Conservation (phyloP, 1,139 yeast genomes). For the Diutina siamensis region DNA sequence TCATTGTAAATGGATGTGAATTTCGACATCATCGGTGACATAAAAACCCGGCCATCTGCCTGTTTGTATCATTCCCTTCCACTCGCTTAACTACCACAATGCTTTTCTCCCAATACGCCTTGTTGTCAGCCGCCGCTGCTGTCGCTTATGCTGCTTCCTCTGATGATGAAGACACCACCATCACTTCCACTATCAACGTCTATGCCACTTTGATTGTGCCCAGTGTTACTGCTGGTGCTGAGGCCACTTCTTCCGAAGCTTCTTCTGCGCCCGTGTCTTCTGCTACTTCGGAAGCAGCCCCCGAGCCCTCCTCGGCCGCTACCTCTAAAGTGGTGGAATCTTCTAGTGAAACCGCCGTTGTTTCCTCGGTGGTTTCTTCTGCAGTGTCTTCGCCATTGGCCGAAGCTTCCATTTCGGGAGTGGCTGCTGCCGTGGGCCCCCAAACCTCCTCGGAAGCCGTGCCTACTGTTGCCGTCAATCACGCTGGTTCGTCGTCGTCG, state of each 20-base stretch:
- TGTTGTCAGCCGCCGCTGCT: not conserved
- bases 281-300: not conserved
- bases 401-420: not conserved
- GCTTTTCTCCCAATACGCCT: not conserved
- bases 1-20: not conserved
- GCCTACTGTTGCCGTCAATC: not conserved
- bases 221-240: not conserved
- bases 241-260: not conserved
- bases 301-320: not conserved
- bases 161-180: conserved; percentile 5
- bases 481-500: not conserved
- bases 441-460: not conserved
- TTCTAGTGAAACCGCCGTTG: not conserved
- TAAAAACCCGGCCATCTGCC: not conserved
- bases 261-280: not conserved
- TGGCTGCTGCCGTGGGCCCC: not conserved
- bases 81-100: not conserved
- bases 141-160: not conserved
- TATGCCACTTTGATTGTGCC: conserved; percentile 3
- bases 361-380: not conserved
- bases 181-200: not conserved
- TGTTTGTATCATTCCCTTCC: not conserved
- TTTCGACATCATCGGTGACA: not conserved
- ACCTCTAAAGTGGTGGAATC: not conserved
- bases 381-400: not conserved